A percentile compares a stretch with the other conserved stretches of the same genome.
Conservation (phyloP, 306 rosid genomes). For the Betula pendula region DNA sequence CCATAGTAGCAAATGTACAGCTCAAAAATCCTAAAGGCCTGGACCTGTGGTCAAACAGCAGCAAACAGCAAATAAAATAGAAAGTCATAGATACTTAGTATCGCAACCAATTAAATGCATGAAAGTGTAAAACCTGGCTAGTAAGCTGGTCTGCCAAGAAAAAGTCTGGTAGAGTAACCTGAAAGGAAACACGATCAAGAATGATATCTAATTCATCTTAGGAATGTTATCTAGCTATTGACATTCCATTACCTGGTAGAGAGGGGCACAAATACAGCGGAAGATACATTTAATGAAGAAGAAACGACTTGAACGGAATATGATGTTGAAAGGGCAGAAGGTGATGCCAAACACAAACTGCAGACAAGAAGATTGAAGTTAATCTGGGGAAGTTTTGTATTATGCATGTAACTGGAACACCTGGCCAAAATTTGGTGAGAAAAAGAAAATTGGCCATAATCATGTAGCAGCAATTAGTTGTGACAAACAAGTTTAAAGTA, state of each 20-base stretch:
- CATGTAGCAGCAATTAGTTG: constrained; percentile 11
- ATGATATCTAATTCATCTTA: not conserved
- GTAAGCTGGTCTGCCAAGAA: constrained; percentile 79
- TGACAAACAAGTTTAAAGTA: not conserved
- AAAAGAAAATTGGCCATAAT: not conserved
- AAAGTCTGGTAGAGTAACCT: constrained; percentile 61
- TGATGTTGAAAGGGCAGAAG: constrained; percentile 60
- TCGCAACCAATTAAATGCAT: constrained; percentile 15
- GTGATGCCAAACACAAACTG: constrained; percentile 59
- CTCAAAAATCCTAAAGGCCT: constrained; percentile 52
- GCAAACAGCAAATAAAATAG: constrained; percentile 22
- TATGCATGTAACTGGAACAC: not conserved
- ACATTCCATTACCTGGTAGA: constrained; percentile 49
- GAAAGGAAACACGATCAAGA: constrained; percentile 19
- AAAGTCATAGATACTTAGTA: constrained; percentile 2
- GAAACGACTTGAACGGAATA: constrained; percentile 62
- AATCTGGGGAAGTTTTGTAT: not conserved
- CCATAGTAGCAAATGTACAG: constrained; percentile 77
- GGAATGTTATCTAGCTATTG: constrained; percentile 4
- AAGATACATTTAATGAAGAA: constrained; percentile 55
- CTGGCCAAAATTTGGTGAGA: not conserved
- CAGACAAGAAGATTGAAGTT: constrained; percentile 26
- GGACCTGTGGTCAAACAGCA: constrained; percentile 46
- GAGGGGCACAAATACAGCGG: constrained; percentile 63
- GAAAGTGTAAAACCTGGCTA: constrained; percentile 54